phyloP scores from a whole-genome alignment of 106 monocot genomes.

The Allium fistulosum region DNA sequence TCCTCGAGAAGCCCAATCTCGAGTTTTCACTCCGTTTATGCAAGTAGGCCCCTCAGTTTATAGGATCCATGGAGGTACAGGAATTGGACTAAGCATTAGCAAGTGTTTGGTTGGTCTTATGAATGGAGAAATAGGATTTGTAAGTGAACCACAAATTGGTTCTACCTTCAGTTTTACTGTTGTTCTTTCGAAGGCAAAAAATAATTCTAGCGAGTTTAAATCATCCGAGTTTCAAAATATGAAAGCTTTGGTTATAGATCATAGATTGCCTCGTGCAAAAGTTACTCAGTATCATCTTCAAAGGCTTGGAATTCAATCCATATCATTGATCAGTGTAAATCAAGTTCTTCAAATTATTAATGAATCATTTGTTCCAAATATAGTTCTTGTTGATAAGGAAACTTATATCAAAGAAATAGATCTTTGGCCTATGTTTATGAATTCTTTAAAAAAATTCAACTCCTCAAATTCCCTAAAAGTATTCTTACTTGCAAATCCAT shows the following conservation, averaged over 20 bases:
- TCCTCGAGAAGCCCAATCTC: constrained; percentile 83
- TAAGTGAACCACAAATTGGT: constrained; percentile 67
- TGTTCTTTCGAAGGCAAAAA: constrained; percentile 32
- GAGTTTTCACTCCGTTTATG: constrained; percentile 98
- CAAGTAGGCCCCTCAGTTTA: constrained; percentile 93
- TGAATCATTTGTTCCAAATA: constrained; percentile 20
- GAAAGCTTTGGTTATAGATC: constrained; percentile 77
- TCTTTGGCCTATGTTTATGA: constrained; percentile 39
- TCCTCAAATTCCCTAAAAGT: constrained; percentile 47
- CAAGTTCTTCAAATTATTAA: constrained; percentile 33
- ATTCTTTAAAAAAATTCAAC: constrained; percentile 18
- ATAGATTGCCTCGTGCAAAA: constrained; percentile 56
- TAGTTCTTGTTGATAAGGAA: constrained; percentile 80
- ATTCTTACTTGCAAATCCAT: constrained; percentile 69
- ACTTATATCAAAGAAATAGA: constrained; percentile 40
- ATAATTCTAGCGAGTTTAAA: constrained; percentile 36
- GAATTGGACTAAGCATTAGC: constrained; percentile 93
- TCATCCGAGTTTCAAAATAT: constrained; percentile 65
- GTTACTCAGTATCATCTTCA: constrained; percentile 82
- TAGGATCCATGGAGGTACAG: constrained; percentile 95
- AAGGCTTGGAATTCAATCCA: constrained; percentile 60
- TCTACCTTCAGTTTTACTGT: constrained; percentile 91
- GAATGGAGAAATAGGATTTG: constrained; percentile 98
- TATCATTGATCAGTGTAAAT: constrained; percentile 24
- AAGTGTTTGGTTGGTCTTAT: constrained; percentile 96